Evolutionary conservation across 345 rosid species (phyloP).

Genomic region (Rhizophora mangle): DNA sequence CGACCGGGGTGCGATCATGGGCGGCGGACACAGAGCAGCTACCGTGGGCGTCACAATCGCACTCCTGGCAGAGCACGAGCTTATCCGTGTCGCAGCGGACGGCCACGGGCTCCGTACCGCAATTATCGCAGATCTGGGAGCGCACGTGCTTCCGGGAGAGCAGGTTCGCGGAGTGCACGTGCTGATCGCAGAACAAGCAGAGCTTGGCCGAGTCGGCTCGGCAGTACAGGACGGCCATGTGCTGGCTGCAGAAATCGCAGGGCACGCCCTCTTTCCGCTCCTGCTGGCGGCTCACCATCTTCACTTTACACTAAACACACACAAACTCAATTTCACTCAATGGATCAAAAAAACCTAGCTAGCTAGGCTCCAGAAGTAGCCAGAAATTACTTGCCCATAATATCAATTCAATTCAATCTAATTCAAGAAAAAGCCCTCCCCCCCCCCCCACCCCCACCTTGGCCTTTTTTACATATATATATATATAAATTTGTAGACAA

Average conservation of each 20-base stretch:
- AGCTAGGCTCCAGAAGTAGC: background rate
- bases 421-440: too few relatives aligned
- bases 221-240: constrained; percentile 70
- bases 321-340: background rate
- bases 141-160: constrained; percentile 76
- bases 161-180: constrained; percentile 83
- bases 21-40: constrained; percentile 62
- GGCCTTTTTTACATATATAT: too few relatives aligned
- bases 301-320: background rate
- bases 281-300: constrained; percentile 38
- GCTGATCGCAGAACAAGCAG: constrained; percentile 83
- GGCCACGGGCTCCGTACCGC: constrained; percentile 58
- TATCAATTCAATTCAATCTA: too few relatives aligned
- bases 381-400: too few relatives aligned
- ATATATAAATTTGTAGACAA: background rate
- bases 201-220: constrained; percentile 89
- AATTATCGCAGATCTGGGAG: constrained; percentile 89
- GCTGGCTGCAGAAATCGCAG: constrained; percentile 78
- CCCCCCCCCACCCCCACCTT: too few relatives aligned
- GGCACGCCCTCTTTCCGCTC: constrained; percentile 28
- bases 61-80: constrained; percentile 58
- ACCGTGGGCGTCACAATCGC: constrained; percentile 70
- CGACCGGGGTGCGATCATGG: constrained; percentile 53
- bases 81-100: constrained; percentile 61
- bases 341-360: background rate